Conservation (phyloP, 2,329 filamentous ascomycete species). For the Lachnellula suecica region DNA sequence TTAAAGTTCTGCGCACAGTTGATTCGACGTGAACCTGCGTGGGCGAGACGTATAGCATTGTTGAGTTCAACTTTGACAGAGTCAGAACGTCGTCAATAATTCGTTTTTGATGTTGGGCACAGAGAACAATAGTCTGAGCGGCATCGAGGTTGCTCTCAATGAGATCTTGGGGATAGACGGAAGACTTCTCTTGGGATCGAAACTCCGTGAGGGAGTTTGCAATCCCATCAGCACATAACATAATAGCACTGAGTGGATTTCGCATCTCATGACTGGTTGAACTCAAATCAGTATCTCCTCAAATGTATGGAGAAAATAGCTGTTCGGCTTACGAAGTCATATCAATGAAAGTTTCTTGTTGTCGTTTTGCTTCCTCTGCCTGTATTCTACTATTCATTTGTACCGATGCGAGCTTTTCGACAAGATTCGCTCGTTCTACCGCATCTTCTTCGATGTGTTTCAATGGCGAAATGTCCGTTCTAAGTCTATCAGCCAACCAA, state of each 20-base stretch:
- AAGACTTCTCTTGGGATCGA: constrained; percentile 26
- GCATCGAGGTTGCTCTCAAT: constrained; percentile 67
- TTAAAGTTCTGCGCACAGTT: constrained; percentile 64
- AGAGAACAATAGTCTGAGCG: constrained; percentile 72
- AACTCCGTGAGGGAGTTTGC: constrained; percentile 46
- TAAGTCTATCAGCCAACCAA: no score
- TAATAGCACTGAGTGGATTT: constrained; percentile 70
- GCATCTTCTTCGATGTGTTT: no score
- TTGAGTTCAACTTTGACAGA: constrained; percentile 67
- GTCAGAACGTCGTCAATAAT: constrained; percentile 67
- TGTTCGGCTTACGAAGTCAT: constrained; percentile 52
- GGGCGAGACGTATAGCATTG: constrained; percentile 66
- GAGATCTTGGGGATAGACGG: constrained; percentile 36
- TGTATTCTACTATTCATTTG: no score
- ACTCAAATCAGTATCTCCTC: not conserved
- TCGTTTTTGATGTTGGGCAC: constrained; percentile 75
- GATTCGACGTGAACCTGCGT: constrained; percentile 65
- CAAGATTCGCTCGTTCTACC: no score
- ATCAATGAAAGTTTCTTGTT: constrained; percentile 81
- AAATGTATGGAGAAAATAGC: not conserved
- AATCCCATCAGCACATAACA: constrained; percentile 74
- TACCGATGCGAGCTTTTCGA: no score
- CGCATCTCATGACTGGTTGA: constrained; percentile 57
- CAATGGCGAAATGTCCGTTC: no score
- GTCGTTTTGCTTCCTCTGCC: no score